Evolutionary conservation across 768 basidiomycete species (phyloP).

Genomic region (Porphyrellus cyaneotinctus): DNA sequence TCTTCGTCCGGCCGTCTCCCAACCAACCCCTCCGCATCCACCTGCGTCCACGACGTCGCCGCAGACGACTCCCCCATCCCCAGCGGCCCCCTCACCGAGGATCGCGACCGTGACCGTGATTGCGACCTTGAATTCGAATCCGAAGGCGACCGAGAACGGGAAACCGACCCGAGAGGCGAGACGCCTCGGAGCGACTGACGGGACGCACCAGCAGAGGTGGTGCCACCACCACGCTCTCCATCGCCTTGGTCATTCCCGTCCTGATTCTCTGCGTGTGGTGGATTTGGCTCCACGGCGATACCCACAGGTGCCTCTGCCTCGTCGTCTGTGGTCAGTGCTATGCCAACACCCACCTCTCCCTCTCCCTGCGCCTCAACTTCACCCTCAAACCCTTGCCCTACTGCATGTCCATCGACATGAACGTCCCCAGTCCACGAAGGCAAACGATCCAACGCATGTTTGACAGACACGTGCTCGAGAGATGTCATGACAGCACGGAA

Average conservation of each 20-base stretch:
- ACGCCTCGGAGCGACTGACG: not conserved
- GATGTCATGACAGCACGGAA: conserved; percentile 24
- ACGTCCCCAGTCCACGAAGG: conserved; percentile 2
- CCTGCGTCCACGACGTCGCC: conserved; percentile 28
- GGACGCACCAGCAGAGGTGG: not conserved
- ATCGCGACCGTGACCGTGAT: conserved; percentile 15
- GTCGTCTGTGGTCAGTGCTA: conserved; percentile 17
- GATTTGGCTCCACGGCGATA: not conserved
- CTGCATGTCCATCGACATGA: not conserved
- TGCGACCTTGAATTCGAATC: conserved; percentile 4
- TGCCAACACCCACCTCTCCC: conserved; percentile 6
- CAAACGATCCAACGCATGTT: conserved; percentile 6
- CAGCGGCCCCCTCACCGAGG: conserved; percentile 13
- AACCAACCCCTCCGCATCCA: conserved; percentile 7
- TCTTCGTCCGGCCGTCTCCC: conserved; percentile 1
- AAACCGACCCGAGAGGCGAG: not conserved
- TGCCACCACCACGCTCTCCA: not conserved
- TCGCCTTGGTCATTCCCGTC: not conserved
- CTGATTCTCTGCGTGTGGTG: not conserved
- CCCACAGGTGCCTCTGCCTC: not conserved
- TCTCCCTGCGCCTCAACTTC: too few species aligned
- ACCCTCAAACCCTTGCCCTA: not conserved
- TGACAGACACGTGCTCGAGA: conserved; percentile 22
- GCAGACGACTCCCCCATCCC: conserved; percentile 20
- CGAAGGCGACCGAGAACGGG: conserved; percentile 2